phyloP scores from a whole-genome alignment of 2,329 filamentous ascomycete species.

The Fusarium pseudocircinatum region DNA sequence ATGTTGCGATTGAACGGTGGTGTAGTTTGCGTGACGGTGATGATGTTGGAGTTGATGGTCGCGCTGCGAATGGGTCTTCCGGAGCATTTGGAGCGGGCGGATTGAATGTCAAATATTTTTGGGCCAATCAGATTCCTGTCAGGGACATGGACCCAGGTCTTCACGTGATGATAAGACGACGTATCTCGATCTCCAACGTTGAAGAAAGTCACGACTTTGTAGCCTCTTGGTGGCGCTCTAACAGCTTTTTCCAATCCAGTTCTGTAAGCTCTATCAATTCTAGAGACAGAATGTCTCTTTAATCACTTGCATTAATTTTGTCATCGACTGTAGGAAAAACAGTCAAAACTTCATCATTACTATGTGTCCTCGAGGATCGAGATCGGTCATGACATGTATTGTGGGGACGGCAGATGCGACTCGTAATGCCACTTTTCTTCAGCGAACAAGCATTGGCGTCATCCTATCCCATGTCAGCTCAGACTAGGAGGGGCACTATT shows the following conservation, averaged over 20 bases:
- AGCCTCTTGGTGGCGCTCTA: neutral
- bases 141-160: neutral
- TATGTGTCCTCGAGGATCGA: neutral
- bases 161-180: slow-evolving; percentile 43
- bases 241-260: neutral
- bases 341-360: slow-evolving; percentile 19
- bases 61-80: slow-evolving; percentile 34
- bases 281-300: neutral
- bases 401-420: slow-evolving; percentile 33
- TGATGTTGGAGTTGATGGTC: slow-evolving; percentile 35
- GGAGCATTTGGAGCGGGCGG: slow-evolving; percentile 36
- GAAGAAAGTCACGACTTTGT: slow-evolving; percentile 4
- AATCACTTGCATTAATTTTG: neutral
- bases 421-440: slow-evolving; percentile 30
- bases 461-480: slow-evolving; percentile 6
- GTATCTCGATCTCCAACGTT: slow-evolving; percentile 24
- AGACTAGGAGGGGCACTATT: slow-evolving; percentile 19
- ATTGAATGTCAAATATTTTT: slow-evolving; percentile 37
- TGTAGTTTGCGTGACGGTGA: slow-evolving; percentile 25
- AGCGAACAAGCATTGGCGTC: slow-evolving; percentile 21
- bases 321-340: neutral
- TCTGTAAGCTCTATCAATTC: neutral
- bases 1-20: slow-evolving; percentile 23
- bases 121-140: slow-evolving; percentile 26
- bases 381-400: slow-evolving; percentile 20